These are phyloP conservation scores for Uronychia binucleata DNA, from an alignment of 73 alveolate species.

Conservation along the genomic window DNA sequence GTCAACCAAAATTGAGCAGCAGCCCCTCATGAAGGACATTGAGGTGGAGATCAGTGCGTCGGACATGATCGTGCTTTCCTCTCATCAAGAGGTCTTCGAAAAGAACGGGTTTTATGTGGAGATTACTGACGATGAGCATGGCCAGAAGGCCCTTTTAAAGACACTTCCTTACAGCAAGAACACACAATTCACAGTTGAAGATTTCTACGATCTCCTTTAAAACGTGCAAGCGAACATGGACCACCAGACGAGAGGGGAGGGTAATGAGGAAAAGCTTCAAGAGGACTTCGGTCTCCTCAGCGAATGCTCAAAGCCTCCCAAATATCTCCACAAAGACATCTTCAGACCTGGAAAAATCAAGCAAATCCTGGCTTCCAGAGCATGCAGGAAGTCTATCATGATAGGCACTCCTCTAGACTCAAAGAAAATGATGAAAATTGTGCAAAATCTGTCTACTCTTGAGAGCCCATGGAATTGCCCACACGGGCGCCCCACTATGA, in stretches of 20 bases:
- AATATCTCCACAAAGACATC: conserved; percentile 47
- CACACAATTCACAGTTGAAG: conserved; percentile 36
- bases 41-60: conserved; percentile 53
- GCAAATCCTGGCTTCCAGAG: conserved; percentile 90
- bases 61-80: conserved; percentile 50
- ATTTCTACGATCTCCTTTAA: conserved; percentile 42
- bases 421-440: conserved; percentile 83
- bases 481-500: conserved; percentile 99
- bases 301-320: neutral
- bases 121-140: conserved; percentile 28
- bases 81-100: conserved; percentile 49
- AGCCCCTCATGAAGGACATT: conserved; percentile 67
- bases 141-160: conserved; percentile 12
- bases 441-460: conserved; percentile 79
- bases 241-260: conserved; percentile 26
- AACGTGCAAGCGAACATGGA: conserved; percentile 36
- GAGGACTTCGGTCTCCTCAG: neutral
- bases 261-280: neutral
- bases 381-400: conserved; percentile 96
- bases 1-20: conserved; percentile 55
- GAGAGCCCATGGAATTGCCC: conserved; percentile 99
- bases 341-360: conserved; percentile 84
- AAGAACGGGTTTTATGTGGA: conserved; percentile 69
- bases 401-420: conserved; percentile 85
- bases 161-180: conserved; percentile 51